Base-by-base conservation (phyloP, 768 basidiomycete genomes). In the Hemileccinum rubropunctum region DNA sequence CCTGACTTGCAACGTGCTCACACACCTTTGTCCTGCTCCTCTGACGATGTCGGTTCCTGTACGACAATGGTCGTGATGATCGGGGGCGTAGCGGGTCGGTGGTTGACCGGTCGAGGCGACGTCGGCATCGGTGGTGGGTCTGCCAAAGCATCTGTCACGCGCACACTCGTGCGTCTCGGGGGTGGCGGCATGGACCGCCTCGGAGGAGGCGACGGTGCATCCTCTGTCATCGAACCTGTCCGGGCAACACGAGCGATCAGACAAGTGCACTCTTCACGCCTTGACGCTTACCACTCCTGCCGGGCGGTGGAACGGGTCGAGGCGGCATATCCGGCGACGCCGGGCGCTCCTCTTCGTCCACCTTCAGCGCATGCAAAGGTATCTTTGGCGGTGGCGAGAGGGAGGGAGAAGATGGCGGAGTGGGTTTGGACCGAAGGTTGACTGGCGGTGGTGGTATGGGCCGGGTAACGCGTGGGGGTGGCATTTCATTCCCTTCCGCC, bases 371-470 rank as follows among this genome's bases (percentile, higher is more conserved):
- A 10, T 56, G 56, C 4, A 51, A 11, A 3, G 50, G 28, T 13
- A 49, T 41, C 51, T 44, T 58, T 9, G 44, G 45, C 0, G 64
- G 57, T 7, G 65, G 50, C 12, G 58, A 51, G 9, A 46, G 21
- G 1, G 59, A 34, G 5, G 66, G 56, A 1, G 58, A 57, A 1
- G 50, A 35, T 3, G 61, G 57, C 6, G 57, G 40, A 1, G 52
- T 44, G 21, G 62, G 60, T 33, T 57, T 61, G 9, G 67, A 59
- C n/a, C 42, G 34, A 23, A 63, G 27, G 43, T 59, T 63, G 20
- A 62, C 63, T 0, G 72, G 72, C 17, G 71, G 67, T 0, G 69
- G 63, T 0, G 67, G 73, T 44, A 65, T 54, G 0, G 62, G 60
- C 44, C 64, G 66, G 13, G 57, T 64, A 23, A 68, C 58, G 41